Evolutionary conservation across 2,329 filamentous ascomycete species (phyloP), one percentile per base, ranked within the genome.

Genomic region (Cladosporium sp.): DNA sequence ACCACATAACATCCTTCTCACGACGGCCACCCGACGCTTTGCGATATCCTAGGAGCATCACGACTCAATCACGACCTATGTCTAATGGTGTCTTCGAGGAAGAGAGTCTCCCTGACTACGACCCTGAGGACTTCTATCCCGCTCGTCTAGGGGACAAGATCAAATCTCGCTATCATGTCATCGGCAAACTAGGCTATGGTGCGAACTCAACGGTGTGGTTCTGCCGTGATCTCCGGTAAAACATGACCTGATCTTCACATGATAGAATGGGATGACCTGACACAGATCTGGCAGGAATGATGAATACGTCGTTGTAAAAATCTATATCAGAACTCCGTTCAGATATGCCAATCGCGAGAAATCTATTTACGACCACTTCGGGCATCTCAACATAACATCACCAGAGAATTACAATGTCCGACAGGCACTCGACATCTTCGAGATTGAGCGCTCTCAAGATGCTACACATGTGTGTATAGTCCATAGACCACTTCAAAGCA

Each of bases 111-210:
- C 60, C n/a, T 5, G 57, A 51, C 39, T 71, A 72, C 58, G 60
- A 59, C n/a, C 39, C 66, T 3, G 65, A 74, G 5, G 56, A 70
- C n/a, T 76, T 71, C 59, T 76, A 75, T 60, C 73, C 74, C 0
- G 69, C 75, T 47, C 59, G 58, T 1, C 71, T 75, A 5, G 74
- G 74, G 5, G 59, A 76, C 12, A 47, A 73, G 0, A 63, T 76
- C 58, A 34, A 69, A 1, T 54, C 56, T 3, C 69, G 66, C 19
- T 79, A 77, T 60, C 66, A 72, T 45, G 65, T 75, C 38, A 66
- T 78, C 8, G 72, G 70, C 40, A 80, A 80, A 60, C 70, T 79
- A 9, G 77, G 77, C 28, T 77, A 74, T 61, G 76, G 76, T 8
- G 67, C 66, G 5, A 66, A 63, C 42, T 77, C 76, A 5, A 79